Evolutionary conservation across 2,329 filamentous ascomycete genomes (phyloP).

Genomic region (Phoma sp.): DNA sequence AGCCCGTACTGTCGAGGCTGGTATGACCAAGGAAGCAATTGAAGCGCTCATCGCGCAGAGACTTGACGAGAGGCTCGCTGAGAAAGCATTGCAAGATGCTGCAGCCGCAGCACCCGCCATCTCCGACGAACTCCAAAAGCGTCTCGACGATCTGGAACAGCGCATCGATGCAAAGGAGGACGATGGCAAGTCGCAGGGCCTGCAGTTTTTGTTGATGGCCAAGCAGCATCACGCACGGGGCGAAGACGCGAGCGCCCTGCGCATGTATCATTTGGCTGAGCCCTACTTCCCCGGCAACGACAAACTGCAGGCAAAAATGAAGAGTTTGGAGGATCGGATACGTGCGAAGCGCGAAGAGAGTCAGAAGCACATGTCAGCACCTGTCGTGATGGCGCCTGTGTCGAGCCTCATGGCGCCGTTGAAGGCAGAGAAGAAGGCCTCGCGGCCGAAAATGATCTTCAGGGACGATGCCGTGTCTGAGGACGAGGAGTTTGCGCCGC

Average conservation of each 20-base stretch:
- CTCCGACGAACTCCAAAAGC: slow-evolving; percentile 77
- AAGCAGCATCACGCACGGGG: slow-evolving; percentile 87
- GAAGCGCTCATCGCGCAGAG: slow-evolving; percentile 93
- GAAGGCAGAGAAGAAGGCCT: slow-evolving; percentile 29
- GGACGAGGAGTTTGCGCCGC: slow-evolving; percentile 52
- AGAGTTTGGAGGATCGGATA: slow-evolving; percentile 59
- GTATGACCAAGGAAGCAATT: slow-evolving; percentile 69
- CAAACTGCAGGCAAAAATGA: slow-evolving; percentile 69
- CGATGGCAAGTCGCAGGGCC: slow-evolving; percentile 77
- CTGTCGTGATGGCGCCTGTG: slow-evolving; percentile 16
- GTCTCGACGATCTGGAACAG: slow-evolving; percentile 83
- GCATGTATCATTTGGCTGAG: slow-evolving; percentile 84
- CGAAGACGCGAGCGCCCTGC: slow-evolving; percentile 77
- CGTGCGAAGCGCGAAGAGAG: slow-evolving; percentile 47
- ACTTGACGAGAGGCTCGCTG: slow-evolving; percentile 85
- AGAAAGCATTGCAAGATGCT: slow-evolving; percentile 67
- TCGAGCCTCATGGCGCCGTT: slow-evolving; percentile 46
- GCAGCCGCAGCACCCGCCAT: slow-evolving; percentile 58
- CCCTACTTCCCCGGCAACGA: slow-evolving; percentile 86
- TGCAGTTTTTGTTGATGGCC: slow-evolving; percentile 87
- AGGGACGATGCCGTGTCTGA: slow-evolving; percentile 25
- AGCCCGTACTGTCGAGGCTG: slow-evolving; percentile 35
- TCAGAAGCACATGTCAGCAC: slow-evolving; percentile 22
- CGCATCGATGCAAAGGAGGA: slow-evolving; percentile 76
- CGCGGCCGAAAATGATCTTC: slow-evolving; percentile 14